Evolutionary conservation across 768 basidiomycete genomes (phyloP).

Genomic region (Termitomyces sp.): DNA sequence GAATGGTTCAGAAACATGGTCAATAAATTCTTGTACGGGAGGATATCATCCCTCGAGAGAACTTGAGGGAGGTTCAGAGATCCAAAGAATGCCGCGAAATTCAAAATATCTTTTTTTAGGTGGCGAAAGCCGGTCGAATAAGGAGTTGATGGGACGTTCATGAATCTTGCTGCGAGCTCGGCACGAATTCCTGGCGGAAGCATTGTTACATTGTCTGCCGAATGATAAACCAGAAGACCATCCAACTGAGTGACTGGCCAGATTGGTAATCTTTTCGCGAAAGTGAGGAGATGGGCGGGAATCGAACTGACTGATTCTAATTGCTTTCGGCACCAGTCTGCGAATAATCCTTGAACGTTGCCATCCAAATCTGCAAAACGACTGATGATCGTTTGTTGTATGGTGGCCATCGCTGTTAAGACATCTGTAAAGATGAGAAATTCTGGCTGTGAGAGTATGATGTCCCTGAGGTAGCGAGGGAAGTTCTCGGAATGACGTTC

Average conservation of each 20-base stretch:
- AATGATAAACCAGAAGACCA: slow-evolving; percentile 1
- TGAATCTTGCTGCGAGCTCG: slow-evolving; percentile 5
- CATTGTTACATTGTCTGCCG: slow-evolving; percentile 19
- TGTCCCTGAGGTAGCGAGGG: slow-evolving; percentile 14
- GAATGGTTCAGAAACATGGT: not conserved
- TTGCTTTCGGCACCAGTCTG: slow-evolving; percentile 27
- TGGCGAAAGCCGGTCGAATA: not conserved
- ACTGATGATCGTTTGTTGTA: not conserved
- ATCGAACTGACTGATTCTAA: slow-evolving; percentile 2
- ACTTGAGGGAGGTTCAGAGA: slow-evolving; percentile 5
- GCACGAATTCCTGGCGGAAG: slow-evolving; percentile 15
- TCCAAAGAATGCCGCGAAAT: not conserved
- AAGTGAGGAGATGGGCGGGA: slow-evolving; percentile 8
- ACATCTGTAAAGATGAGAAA: slow-evolving; percentile 15
- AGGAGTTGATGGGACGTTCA: not conserved
- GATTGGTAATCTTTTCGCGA: slow-evolving; percentile 20
- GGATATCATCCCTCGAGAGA: not conserved
- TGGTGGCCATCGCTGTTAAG: slow-evolving; percentile 11
- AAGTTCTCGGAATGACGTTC: slow-evolving; percentile 9
- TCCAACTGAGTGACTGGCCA: slow-evolving; percentile 30
- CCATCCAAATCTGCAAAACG: slow-evolving; percentile 18
- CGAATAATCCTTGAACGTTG: slow-evolving; percentile 16
- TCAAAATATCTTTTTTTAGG: not conserved
- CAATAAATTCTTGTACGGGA: slow-evolving; percentile 3
- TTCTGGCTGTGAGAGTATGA: slow-evolving; percentile 12